phyloP scores from a whole-genome alignment of 257 asterid species.

The Jasminum sambac region DNA sequence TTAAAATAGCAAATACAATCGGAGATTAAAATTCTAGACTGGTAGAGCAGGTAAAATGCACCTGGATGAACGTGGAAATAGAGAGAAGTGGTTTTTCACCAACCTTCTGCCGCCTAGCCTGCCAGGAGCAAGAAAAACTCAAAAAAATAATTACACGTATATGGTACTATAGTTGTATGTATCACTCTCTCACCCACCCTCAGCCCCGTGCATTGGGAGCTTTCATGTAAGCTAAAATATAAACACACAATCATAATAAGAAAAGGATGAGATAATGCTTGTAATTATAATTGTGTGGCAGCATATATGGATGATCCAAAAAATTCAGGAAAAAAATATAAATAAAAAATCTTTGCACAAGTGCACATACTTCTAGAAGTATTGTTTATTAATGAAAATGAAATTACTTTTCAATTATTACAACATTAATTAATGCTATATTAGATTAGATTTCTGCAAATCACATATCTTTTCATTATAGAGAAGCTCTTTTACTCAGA shows the following conservation, averaged over 20 bases:
- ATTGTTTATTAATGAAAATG: too few species aligned
- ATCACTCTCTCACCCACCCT: background rate
- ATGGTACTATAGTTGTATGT: conserved; percentile 11
- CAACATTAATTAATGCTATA: background rate
- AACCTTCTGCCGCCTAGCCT: conserved; percentile 84
- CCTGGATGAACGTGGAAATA: conserved; percentile 81
- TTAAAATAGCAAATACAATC: conserved; percentile 19
- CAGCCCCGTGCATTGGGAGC: background rate
- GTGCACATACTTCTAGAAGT: background rate
- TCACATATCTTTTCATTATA: background rate
- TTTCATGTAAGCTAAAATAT: background rate
- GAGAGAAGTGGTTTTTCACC: conserved; percentile 93
- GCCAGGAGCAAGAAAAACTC: conserved; percentile 30
- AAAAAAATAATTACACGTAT: conserved; percentile 19
- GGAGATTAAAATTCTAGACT: conserved; percentile 15
- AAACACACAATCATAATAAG: background rate
- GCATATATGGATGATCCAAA: background rate
- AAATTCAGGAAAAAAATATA: background rate
- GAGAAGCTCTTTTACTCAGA: background rate
- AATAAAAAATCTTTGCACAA: background rate
- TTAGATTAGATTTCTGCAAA: background rate
- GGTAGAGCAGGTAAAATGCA: conserved; percentile 27
- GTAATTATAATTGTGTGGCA: background rate
- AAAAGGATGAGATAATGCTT: background rate
- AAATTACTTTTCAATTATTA: background rate